Percentiles rank a stretch among this genome's conserved stretches.
Evolutionary conservation across 371 early-diverging fungal species (phyloP).

Genomic region (Smittium mucronatum): DNA sequence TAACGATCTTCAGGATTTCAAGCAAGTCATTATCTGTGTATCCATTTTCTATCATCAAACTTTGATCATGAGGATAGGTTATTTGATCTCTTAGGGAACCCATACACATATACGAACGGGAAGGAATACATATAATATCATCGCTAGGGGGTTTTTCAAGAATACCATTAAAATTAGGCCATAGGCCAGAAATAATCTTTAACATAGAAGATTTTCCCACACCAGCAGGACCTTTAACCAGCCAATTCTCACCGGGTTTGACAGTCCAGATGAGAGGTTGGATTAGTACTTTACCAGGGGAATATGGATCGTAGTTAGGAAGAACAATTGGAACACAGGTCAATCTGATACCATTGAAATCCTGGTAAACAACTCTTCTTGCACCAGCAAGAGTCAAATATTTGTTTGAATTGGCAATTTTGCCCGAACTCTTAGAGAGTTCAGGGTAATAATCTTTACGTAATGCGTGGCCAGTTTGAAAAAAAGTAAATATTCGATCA

Average conservation of each 20-base stretch:
- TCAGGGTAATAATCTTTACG: neutral
- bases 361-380: conserved; percentile 29
- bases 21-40: conserved; percentile 47
- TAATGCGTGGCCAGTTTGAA: conserved; percentile 42
- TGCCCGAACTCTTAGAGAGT: conserved; percentile 31
- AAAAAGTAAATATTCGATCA: conserved; percentile 57
- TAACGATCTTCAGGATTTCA: conserved; percentile 50
- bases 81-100: conserved; percentile 90
- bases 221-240: conserved; percentile 89
- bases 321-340: conserved; percentile 44
- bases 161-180: conserved; percentile 51
- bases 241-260: conserved; percentile 63
- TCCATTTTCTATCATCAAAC: conserved; percentile 34
- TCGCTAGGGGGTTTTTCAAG: conserved; percentile 64
- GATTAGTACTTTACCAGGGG: conserved; percentile 80
- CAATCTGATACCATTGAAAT: conserved; percentile 20
- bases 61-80: conserved; percentile 61
- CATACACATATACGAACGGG: conserved; percentile 81
- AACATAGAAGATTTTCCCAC: conserved; percentile 85
- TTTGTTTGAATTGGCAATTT: conserved; percentile 1
- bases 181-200: conserved; percentile 84
- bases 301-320: conserved; percentile 58
- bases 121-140: conserved; percentile 86
- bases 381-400: conserved; percentile 31
- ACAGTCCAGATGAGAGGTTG: conserved; percentile 70